Evolutionary conservation across 1,139 yeast species (phyloP).

Genomic region (Hyphopichia fennica): DNA sequence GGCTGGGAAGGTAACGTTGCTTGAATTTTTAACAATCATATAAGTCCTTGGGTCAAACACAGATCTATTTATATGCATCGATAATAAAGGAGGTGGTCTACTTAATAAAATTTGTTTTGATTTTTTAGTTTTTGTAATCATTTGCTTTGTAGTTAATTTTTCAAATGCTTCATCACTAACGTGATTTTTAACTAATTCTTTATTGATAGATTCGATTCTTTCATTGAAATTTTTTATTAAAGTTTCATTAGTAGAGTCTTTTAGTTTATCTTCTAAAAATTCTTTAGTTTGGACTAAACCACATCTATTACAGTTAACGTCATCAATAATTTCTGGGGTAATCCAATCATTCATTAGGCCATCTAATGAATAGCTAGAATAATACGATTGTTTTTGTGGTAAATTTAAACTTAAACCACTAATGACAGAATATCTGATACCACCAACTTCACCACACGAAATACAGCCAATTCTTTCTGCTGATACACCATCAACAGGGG

Average conservation of each 20-base stretch:
- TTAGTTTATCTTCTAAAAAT: slow-evolving; percentile 42
- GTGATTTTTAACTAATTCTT: slow-evolving; percentile 60
- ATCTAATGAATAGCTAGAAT: slow-evolving; percentile 48
- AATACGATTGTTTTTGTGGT: slow-evolving; percentile 32
- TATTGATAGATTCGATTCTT: slow-evolving; percentile 57
- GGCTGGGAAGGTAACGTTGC: slow-evolving; percentile 75
- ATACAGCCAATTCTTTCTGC: slow-evolving; percentile 89
- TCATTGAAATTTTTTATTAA: slow-evolving; percentile 44
- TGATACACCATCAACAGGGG: slow-evolving; percentile 88
- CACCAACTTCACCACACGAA: slow-evolving; percentile 90
- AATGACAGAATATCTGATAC: slow-evolving; percentile 77
- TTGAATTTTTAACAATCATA: slow-evolving; percentile 78
- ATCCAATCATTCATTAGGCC: slow-evolving; percentile 71
- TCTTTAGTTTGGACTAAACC: slow-evolving; percentile 64
- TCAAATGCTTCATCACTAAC: slow-evolving; percentile 81
- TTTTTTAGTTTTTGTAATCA: slow-evolving; percentile 74
- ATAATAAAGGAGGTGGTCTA: slow-evolving; percentile 80
- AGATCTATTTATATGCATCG: slow-evolving; percentile 86
- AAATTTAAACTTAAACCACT: slow-evolving; percentile 81
- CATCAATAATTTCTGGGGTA: slow-evolving; percentile 81
- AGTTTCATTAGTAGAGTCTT: slow-evolving; percentile 30
- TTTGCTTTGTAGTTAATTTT: slow-evolving; percentile 69
- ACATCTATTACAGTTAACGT: slow-evolving; percentile 91
- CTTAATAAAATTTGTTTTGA: slow-evolving; percentile 79
- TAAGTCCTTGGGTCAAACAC: slow-evolving; percentile 89